These are phyloP conservation scores for Epichloe uncinata DNA, from an alignment of 2,329 filamentous ascomycete genomes.

Conservation along the genomic window DNA sequence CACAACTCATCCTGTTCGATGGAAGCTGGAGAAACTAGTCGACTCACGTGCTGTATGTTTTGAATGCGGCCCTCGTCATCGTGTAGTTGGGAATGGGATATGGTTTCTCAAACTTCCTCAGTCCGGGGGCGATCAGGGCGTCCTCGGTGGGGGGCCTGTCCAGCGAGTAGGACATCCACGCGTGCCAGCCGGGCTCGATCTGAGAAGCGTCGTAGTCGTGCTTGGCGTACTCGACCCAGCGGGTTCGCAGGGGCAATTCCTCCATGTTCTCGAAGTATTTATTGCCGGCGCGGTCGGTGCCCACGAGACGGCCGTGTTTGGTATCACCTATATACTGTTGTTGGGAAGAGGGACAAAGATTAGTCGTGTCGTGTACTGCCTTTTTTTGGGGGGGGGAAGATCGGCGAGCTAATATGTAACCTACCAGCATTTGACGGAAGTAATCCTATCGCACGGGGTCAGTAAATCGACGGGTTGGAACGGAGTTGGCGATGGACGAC, in stretches of 20 bases:
- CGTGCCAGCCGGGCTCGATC: slow-evolving; percentile 94
- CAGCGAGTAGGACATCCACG: slow-evolving; percentile 89
- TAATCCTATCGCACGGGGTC: slow-evolving; percentile 49
- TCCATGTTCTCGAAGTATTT: slow-evolving; percentile 96
- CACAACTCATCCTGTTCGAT: no score
- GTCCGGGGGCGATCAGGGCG: slow-evolving; percentile 50
- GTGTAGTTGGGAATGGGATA: slow-evolving; percentile 65
- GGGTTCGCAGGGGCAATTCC: slow-evolving; percentile 90
- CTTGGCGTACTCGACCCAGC: slow-evolving; percentile 95
- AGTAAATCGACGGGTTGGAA: slow-evolving; percentile 1
- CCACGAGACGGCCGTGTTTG: slow-evolving; percentile 80
- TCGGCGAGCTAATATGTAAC: slow-evolving; percentile 19
- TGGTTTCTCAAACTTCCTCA: slow-evolving; percentile 63
- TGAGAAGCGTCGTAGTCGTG: slow-evolving; percentile 72
- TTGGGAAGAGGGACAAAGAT: not conserved
- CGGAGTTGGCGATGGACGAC: slow-evolving; percentile 7
- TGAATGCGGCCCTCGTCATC: slow-evolving; percentile 65
- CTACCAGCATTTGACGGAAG: slow-evolving; percentile 85
- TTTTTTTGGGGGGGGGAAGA: not conserved
- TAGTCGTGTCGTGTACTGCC: not conserved
- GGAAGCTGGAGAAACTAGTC: no score
- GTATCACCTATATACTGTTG: slow-evolving; percentile 74
- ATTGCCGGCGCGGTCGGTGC: slow-evolving; percentile 83
- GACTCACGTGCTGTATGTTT: slow-evolving; percentile 88
- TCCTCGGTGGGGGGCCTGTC: slow-evolving; percentile 77